Conservation (phyloP, 2,329 filamentous ascomycete species). For the Botrytis squamosa region DNA sequence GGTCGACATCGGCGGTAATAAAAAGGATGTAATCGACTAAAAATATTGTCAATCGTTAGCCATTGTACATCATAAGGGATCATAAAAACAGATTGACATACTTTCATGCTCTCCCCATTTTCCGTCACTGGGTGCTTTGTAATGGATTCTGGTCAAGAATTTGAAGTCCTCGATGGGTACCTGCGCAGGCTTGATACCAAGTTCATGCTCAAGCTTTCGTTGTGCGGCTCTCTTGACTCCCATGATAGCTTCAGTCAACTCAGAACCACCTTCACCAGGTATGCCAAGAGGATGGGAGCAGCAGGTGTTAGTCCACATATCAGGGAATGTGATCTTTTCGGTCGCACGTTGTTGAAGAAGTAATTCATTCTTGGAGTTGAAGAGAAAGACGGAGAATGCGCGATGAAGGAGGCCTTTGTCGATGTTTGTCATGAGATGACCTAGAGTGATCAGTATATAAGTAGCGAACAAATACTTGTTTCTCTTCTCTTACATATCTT, state of each 20-base stretch:
- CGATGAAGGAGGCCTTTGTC: slow-evolving; percentile 93
- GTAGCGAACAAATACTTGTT: slow-evolving; percentile 5
- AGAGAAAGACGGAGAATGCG: slow-evolving; percentile 96
- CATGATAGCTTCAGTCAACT: slow-evolving; percentile 73
- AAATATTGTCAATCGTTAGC: slow-evolving; percentile 5
- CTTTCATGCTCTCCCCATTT: slow-evolving; percentile 99
- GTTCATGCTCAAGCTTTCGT: slow-evolving; percentile 90
- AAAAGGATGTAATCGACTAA: slow-evolving; percentile 97
- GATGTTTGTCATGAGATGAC: slow-evolving; percentile 99
- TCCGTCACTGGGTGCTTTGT: slow-evolving; percentile 93
- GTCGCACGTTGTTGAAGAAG: slow-evolving; percentile 92
- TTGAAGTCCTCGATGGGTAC: slow-evolving; percentile 89
- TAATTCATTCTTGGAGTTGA: slow-evolving; percentile 88
- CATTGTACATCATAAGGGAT: slow-evolving; percentile 21
- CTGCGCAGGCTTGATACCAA: slow-evolving; percentile 85
- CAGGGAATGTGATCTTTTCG: slow-evolving; percentile 98
- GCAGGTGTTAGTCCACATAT: slow-evolving; percentile 99
- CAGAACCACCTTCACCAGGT: slow-evolving; percentile 83
- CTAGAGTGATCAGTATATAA: slow-evolving; percentile 47
- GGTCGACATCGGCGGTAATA: slow-evolving; percentile 88
- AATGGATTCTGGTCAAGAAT: slow-evolving; percentile 96
- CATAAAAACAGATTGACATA: slow-evolving; percentile 49
- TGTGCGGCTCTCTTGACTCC: slow-evolving; percentile 91
- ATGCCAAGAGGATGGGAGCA: slow-evolving; percentile 95
- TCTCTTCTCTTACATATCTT: slow-evolving; percentile 78